Conservation (phyloP, 352 stramenopile genomes). For the Globisporangium cystogenes region DNA sequence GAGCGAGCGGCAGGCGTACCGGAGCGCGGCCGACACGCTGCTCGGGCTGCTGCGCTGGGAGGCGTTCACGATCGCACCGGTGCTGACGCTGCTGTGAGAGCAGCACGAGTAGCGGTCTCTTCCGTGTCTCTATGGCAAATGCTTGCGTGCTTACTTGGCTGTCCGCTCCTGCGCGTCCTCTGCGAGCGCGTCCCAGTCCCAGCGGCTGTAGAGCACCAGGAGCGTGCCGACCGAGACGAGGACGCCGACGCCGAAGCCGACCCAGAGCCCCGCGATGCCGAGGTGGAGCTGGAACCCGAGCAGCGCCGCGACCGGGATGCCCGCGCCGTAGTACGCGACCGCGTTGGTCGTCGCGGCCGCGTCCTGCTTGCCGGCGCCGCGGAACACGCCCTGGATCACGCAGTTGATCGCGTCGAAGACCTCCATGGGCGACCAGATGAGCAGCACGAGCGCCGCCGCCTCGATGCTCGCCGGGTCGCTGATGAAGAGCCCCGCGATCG, state of each 20-base stretch:
- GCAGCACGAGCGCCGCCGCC: constrained; percentile 17
- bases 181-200: constrained; percentile 27
- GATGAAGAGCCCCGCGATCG: constrained; percentile 18
- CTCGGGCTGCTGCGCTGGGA: constrained; percentile 45
- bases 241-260: constrained; percentile 45
- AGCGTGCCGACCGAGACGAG: constrained; percentile 17
- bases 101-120: neutral
- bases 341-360: constrained; percentile 29
- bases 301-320: constrained; percentile 56
- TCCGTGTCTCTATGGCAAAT: neutral
- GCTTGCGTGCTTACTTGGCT: constrained; percentile 12
- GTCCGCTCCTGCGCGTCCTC: constrained; percentile 30
- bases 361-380: constrained; percentile 25
- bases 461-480: constrained; percentile 23
- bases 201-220: constrained; percentile 4
- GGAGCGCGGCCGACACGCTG: constrained; percentile 42
- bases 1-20: constrained; percentile 31
- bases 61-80: constrained; percentile 33
- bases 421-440: constrained; percentile 26
- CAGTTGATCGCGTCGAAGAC: constrained; percentile 32
- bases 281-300: constrained; percentile 42
- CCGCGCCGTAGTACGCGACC: constrained; percentile 70
- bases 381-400: constrained; percentile 28
- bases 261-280: constrained; percentile 53
- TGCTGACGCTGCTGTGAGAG: constrained; percentile 6